Evolutionary conservation across 179 eudicot species (phyloP), one percentile per base, ranked within the genome.

Genomic region (Amaranthus tricolor): DNA sequence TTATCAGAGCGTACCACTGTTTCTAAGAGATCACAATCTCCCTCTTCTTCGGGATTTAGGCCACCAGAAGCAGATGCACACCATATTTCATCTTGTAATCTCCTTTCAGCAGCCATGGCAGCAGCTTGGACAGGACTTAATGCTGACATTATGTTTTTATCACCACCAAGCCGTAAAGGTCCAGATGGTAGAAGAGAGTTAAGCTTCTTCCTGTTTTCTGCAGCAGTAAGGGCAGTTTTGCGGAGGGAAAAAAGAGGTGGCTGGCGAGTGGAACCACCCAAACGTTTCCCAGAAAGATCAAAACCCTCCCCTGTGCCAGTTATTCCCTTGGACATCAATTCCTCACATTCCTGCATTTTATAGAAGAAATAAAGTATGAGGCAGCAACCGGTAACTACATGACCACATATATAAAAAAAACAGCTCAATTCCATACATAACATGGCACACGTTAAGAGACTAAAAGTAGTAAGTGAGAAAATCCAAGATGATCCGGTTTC

Each of bases 21-120:
- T 79, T 74, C 83, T 48, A 83, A 77, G 7, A 64, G 43, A 71
- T 83, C 82, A 50, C 78, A 50, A 54, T 55, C 70, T 31, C 7
- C 76, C 72, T 89, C 92, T 72, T 71, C 88, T 62, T 84, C 93
- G n/a, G 69, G 67, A 68, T 31, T 56, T 70, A 77, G 48, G 19
- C 59, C 76, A 21, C 84, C 74, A 55, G 79, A 83, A 76, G 79
- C 84, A n/a, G 94, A 86, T 40, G 87, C 93, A 87, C 99, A 95
- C 98, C 98, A 94, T 47, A 92, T 80, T 51, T 94, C 92, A 80
- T 94, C 98, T 70, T 82, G 92, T 50, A 89, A 77, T 82, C 99
- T 93, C 86, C 99, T 89, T 82, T 93, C 97, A 16, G 99, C 97
- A 73, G 99, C 97, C 99, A 95, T 95, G 65, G 96, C 99, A 78